Evolutionary conservation across 176 grass and related monocot genomes (phyloP), one percentile per base, ranked within the genome.

Genomic region (Hsuehochloa calcarea): DNA sequence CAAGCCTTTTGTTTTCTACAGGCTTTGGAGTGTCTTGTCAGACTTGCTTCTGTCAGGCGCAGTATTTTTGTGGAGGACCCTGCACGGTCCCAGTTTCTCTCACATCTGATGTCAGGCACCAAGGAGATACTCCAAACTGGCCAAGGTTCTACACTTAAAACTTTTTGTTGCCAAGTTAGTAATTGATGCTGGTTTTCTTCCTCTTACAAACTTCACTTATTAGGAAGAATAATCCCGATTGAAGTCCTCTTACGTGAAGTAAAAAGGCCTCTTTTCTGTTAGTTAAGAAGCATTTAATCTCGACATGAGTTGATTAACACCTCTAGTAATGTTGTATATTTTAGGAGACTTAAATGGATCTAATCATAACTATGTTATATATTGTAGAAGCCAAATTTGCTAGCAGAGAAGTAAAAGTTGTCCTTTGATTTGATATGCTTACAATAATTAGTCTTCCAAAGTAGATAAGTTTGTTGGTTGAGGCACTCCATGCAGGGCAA

Each of bases 61-160:
- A 96, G 93, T 80, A 88, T 99, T 82, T 99, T 96, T 89, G 86
- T 89, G 62, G 97, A 99, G 81, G 97, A 99, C 38, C 73, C 91
- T 72, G 85, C 90, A 56, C 90, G 97, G 71, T 91, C 86, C 52
- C 93, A 91, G 51, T 99, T 91, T 87, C 90, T 99, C 60, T 90
- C 86, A 82, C 91, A 99, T 92, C 70, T 99, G 61, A 99, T 99
- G 97, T 79, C 81, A 72, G 97, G 97, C 81, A 99, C 97, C 17
- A 96, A 94, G 86, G 97, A 99, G 87, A 99, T 99, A 86, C 91
- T 99, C 68, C 91, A 94, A 92, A 99, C 88, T 55, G 97, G 97
- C 84, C 91, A 95, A 99, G 97, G 97, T 97, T 75, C 72, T 83
- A 70, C 59, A 65, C 65, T 61, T 50, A 11, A 68, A 60, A 8